Evolutionary conservation across 2,329 filamentous ascomycete genomes (phyloP), one percentile per base, ranked within the genome.

Genomic region (Pseudogymnoascus sp.): DNA sequence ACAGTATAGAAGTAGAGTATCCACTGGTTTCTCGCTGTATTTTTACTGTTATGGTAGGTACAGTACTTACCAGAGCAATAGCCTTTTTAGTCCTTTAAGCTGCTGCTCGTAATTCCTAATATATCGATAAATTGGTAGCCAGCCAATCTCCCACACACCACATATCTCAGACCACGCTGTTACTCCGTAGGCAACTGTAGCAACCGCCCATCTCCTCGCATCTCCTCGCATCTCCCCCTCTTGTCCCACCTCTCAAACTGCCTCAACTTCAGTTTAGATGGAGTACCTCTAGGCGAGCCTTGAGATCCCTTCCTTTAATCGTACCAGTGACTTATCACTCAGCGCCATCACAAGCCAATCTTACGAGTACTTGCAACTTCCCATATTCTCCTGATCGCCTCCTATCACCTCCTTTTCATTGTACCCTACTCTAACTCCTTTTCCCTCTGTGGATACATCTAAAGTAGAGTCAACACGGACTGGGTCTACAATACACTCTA

Each of bases 401-500:
- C 45, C 45, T 33, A 31, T 55, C 12, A 55, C 33, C 27, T 29
- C 33, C 45, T 29, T 33, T 55, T 55, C 12, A 55, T 55, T 55
- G 45, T 55, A 55, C 45, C 27, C 27, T 33, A 9, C n/a, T 55
- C 45, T 55, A 33, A 33, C 45, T 55, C 45, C 45, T 33, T 55
- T 55, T 33, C n/a, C 1, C 3, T 9, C 21, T 33, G 45, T 55
- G 45, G 45, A 55, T 52, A 52, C 45, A 31, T 27, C 12, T 29
- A 31, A 52, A 52, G 13, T 52, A 52, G 45, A 52, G 45, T 52
- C 45, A 52, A 31, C 45, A 33, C 27, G 45, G 45, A 55, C 29
- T 3, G 27, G 27, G 45, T 27, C 18, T 21, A 21, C 21, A 21
- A 21, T 21, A 21, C 21, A 21, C 21, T n/a, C 45, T 55, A 33